A percentile compares a stretch with the other conserved stretches of the same genome.
These are phyloP conservation scores for Linum trigynum DNA, from an alignment of 345 rosid species.

Conservation along the genomic window DNA sequence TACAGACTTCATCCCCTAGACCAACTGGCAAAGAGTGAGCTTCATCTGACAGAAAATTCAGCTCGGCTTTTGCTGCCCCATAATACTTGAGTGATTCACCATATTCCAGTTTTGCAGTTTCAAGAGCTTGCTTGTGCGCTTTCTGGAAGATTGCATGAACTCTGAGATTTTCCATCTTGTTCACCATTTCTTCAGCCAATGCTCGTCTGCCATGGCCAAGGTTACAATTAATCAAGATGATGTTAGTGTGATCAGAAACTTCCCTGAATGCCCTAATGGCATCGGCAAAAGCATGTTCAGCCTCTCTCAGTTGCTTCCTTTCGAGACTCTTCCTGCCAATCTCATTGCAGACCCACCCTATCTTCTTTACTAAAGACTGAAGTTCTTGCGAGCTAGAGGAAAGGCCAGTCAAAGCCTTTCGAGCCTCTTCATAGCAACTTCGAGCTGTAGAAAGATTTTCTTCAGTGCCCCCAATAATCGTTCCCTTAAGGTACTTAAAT, in stretches of 20 bases:
- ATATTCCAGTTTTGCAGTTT: slow-evolving; percentile 61
- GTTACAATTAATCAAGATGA: slow-evolving; percentile 69
- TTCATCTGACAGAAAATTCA: slow-evolving; percentile 33
- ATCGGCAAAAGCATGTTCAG: slow-evolving; percentile 73
- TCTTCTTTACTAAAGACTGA: slow-evolving; percentile 57
- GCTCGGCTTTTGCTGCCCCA: slow-evolving; percentile 65
- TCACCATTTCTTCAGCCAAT: slow-evolving; percentile 80
- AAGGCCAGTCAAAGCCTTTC: slow-evolving; percentile 54
- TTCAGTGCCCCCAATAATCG: slow-evolving; percentile 49
- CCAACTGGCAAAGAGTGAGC: slow-evolving; percentile 27
- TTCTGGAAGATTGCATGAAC: slow-evolving; percentile 30
- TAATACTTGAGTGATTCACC: slow-evolving; percentile 63
- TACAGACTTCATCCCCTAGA: slow-evolving; percentile 59
- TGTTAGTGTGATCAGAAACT: slow-evolving; percentile 65
- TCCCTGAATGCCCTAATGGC: slow-evolving; percentile 70
- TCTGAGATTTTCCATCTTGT: slow-evolving; percentile 51
- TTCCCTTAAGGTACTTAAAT: slow-evolving; percentile 52
- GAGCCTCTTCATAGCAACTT: slow-evolving; percentile 68
- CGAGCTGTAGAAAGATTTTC: slow-evolving; percentile 51
- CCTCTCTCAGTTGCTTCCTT: slow-evolving; percentile 55
- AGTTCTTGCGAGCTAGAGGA: slow-evolving; percentile 41
- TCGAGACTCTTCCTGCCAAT: slow-evolving; percentile 72
- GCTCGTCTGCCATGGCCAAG: slow-evolving; percentile 92
- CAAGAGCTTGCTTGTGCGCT: slow-evolving; percentile 53
- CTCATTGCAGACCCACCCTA: slow-evolving; percentile 92